Evolutionary conservation across 305 asterid species (phyloP).

Genomic region (Lippia alba): DNA sequence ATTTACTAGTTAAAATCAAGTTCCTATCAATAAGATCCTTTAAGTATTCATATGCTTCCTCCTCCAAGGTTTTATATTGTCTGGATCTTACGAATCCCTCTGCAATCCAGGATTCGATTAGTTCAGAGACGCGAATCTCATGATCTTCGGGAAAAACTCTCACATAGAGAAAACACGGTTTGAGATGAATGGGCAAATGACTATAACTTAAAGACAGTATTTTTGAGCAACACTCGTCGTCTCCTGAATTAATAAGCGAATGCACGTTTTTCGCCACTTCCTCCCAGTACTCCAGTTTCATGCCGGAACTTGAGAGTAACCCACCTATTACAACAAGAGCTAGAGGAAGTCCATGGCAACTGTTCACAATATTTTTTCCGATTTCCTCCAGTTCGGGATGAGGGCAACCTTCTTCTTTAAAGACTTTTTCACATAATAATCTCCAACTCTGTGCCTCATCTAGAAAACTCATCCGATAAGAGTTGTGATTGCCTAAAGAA

Average conservation of each 20-base stretch:
- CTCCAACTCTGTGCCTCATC: no score
- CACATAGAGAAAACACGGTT: conserved; percentile 4
- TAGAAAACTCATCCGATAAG: no score
- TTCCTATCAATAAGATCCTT: background rate
- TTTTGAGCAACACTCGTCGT: background rate
- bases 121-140: background rate
- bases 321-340: background rate
- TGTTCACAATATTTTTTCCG: background rate
- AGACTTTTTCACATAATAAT: no score
- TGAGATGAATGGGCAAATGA: background rate
- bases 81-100: background rate
- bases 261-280: background rate
- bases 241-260: background rate
- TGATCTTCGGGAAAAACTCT: background rate
- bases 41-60: background rate
- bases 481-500: background rate
- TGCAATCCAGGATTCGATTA: background rate
- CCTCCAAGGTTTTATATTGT: background rate
- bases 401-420: no score
- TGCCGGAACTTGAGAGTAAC: background rate
- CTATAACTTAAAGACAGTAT: conserved; percentile 4
- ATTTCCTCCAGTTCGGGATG: background rate
- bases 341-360: conserved; percentile 2
- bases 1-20: background rate
- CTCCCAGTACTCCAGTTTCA: background rate